phyloP scores from a whole-genome alignment of 805 yeast genomes.

The Candida khao-thaluensis region DNA sequence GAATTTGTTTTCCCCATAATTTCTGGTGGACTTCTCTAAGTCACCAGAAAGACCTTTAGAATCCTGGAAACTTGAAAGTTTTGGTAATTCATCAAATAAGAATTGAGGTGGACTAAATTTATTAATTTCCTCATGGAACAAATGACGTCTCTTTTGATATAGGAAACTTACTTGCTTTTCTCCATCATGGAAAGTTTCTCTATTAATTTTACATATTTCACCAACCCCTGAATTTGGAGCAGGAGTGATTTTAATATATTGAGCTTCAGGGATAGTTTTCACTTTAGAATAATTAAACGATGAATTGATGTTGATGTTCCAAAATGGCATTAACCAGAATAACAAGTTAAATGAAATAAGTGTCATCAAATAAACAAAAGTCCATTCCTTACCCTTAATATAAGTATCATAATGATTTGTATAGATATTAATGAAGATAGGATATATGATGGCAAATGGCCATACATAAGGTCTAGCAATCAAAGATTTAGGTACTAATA shows the following conservation, averaged over 20 bases:
- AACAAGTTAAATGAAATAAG: conserved; percentile 71
- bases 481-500: conserved; percentile 66
- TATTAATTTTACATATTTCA: conserved; percentile 65
- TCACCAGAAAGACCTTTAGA: conserved; percentile 57
- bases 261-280: conserved; percentile 56
- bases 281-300: conserved; percentile 66
- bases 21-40: conserved; percentile 46
- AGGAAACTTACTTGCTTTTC: conserved; percentile 67
- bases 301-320: conserved; percentile 76
- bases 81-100: conserved; percentile 59
- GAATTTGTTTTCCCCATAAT: conserved; percentile 82
- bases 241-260: conserved; percentile 73
- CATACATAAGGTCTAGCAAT: conserved; percentile 71
- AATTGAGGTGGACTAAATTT: conserved; percentile 82
- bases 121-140: conserved; percentile 54
- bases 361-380: conserved; percentile 79
- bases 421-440: conserved; percentile 67
- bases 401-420: conserved; percentile 69
- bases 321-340: conserved; percentile 87
- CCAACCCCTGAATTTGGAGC: conserved; percentile 85
- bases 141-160: conserved; percentile 90
- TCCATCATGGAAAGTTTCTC: conserved; percentile 54
- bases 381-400: conserved; percentile 93
- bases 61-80: conserved; percentile 54
- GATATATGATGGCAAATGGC: conserved; percentile 80